These are phyloP conservation scores for Cryptosporidium bovis DNA, from an alignment of 169 alveolate genomes.

Conservation along the genomic window DNA sequence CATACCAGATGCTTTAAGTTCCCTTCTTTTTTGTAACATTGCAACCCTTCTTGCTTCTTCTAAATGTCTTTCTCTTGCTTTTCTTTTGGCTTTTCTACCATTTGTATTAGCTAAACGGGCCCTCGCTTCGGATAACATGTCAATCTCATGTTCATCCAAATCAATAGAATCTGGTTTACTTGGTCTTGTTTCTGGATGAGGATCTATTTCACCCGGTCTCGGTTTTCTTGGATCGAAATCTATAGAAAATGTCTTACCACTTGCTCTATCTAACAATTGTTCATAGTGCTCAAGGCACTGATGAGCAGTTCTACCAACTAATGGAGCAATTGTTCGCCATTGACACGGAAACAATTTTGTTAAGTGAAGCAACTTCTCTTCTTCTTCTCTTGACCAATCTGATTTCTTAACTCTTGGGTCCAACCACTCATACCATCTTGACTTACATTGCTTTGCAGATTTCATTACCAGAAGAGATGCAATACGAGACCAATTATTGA, in stretches of 20 bases:
- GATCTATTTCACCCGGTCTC: constrained; percentile 99
- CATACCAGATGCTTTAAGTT: constrained; percentile 98
- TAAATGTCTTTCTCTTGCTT: constrained; percentile 96
- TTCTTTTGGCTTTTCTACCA: constrained; percentile 99
- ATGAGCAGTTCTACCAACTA: constrained; percentile 99
- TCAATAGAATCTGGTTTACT: constrained; percentile 97
- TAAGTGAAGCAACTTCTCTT: constrained; percentile 97
- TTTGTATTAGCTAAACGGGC: constrained; percentile 99
- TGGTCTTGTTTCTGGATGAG: constrained; percentile 99
- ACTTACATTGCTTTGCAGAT: constrained; percentile 99
- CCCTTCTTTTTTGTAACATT: constrained; percentile 95
- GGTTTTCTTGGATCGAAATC: constrained; percentile 94
- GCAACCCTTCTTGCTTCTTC: constrained; percentile 98
- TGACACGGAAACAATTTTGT: constrained; percentile 99
- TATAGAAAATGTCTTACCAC: constrained; percentile 90
- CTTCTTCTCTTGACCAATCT: constrained; percentile 99
- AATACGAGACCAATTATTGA: constrained; percentile 99
- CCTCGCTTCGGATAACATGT: constrained; percentile 98
- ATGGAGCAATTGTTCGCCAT: constrained; percentile 99
- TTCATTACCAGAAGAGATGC: constrained; percentile 97
- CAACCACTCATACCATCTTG: constrained; percentile 94
- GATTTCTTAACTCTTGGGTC: constrained; percentile 99
- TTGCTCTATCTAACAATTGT: constrained; percentile 96
- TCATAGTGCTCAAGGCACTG: constrained; percentile 99
- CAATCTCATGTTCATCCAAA: constrained; percentile 99